Base-by-base conservation (phyloP, 2,329 filamentous ascomycete genomes). In the Amauroascus verrucosus region DNA sequence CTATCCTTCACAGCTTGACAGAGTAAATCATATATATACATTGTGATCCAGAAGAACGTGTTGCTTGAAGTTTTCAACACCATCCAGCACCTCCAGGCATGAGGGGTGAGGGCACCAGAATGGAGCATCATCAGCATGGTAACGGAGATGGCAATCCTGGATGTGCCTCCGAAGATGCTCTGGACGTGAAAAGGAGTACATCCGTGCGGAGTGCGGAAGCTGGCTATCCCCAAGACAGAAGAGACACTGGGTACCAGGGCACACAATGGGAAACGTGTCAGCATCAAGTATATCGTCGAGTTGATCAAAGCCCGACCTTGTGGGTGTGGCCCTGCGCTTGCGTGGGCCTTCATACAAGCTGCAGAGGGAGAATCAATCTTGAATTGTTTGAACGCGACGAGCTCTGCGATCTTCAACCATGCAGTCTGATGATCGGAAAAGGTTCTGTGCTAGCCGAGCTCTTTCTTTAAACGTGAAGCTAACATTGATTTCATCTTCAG, bases 111-210 rank as follows among this genome's bases (percentile, higher is more conserved):
- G 33, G 28, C 51, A 53, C 32, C 30, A 48, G 3, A 53, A 32
- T 9, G 28, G 33, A 47, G 43, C 51, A 40, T 47, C 20, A 30
- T 24, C 13, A 20, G 35, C 33, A n/a, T 38, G 33, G 26, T 53
- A 53, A 22, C 11, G 30, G 33, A 53, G 26, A 33, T 53, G 51
- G 43, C 41, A 53, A 41, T 53, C 14, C 11, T 53, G 43, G 14
- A 53, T 30, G 28, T 53, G 51, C 37, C 51, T 53, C 37, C 51
- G 13, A 28, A 53, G 44, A 28, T 53, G 51, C 14, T 37, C 43
- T 9, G 30, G 44, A 5, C 28, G 44, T 38, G 44, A 53, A 38
- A 53, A 53, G 0, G 33, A 53, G 37, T 53, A 53, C 0, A 48
- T 53, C 30, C 51, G 14, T 22, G 18, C 26, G 11, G 32, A 38